Evolutionary conservation across 345 rosid species (phyloP).

Genomic region (Turritis glabra): DNA sequence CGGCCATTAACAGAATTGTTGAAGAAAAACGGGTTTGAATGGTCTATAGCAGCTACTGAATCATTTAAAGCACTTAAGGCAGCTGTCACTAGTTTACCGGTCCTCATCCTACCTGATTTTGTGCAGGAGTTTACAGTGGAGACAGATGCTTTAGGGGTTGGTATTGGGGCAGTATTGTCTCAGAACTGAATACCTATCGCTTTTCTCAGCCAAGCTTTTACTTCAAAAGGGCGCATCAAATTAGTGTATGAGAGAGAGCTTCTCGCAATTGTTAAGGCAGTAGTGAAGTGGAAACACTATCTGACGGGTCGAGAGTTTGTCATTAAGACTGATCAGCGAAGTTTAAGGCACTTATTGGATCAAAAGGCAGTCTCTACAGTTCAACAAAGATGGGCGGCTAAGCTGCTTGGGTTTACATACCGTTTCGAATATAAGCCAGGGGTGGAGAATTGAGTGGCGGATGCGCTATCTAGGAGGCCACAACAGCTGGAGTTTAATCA

Average conservation of each 20-base stretch:
- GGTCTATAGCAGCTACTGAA: rapidly evolving
- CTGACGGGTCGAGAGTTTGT: too few relatives aligned
- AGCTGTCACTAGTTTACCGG: rapidly evolving
- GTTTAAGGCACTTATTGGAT: too few relatives aligned
- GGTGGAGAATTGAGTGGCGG: too few relatives aligned
- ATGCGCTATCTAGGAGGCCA: too few relatives aligned
- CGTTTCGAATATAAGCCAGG: too few relatives aligned
- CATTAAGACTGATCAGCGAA: too few relatives aligned
- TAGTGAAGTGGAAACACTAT: background rate
- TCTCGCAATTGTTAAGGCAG: background rate
- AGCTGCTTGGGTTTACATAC: too few relatives aligned
- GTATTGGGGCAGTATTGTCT: background rate
- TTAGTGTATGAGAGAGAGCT: background rate
- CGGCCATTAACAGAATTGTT: background rate
- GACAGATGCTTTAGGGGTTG: background rate
- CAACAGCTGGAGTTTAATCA: too few relatives aligned
- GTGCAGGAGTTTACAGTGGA: background rate
- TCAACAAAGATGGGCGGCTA: too few relatives aligned
- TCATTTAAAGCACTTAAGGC: rapidly evolving
- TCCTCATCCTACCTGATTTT: background rate
- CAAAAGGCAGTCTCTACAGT: too few relatives aligned
- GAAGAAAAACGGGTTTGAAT: background rate
- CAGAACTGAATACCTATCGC: background rate
- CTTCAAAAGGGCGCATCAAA: rapidly evolving
- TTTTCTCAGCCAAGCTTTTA: background rate